These are phyloP conservation scores for Lasiodiplodia gonubiensis DNA, from an alignment of 2,329 filamentous ascomycete species.

Conservation along the genomic window DNA sequence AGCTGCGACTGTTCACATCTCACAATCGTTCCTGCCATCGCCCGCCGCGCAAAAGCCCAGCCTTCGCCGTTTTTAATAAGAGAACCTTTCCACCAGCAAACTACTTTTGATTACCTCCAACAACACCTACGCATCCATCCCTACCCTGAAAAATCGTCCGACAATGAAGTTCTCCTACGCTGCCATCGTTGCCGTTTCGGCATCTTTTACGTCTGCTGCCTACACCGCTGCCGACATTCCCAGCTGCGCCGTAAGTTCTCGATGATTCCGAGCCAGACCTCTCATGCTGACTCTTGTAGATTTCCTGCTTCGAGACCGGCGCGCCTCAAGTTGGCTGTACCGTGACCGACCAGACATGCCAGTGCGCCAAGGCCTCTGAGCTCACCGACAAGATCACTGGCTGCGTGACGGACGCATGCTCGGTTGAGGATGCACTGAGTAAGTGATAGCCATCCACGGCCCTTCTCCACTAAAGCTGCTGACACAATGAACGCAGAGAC, in stretches of 20 bases:
- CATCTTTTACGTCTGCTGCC: constrained; percentile 21
- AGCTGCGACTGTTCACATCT: constrained; percentile 8
- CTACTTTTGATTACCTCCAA: background rate
- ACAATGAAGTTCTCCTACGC: constrained; percentile 20
- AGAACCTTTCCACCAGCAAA: background rate
- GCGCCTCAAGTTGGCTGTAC: constrained; percentile 56
- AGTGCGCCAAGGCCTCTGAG: constrained; percentile 53
- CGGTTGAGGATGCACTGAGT: constrained; percentile 46
- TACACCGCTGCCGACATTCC: constrained; percentile 35
- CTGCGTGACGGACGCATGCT: constrained; percentile 49
- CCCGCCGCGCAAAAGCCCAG: background rate
- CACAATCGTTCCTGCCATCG: constrained; percentile 8
- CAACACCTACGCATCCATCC: background rate
- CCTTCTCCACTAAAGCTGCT: background rate
- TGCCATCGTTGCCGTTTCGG: constrained; percentile 15
- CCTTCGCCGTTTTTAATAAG: background rate
- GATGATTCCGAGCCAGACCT: background rate
- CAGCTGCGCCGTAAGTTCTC: constrained; percentile 42
- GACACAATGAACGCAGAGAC: constrained; percentile 12
- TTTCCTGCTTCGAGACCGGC: constrained; percentile 56
- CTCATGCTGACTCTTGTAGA: constrained; percentile 37
- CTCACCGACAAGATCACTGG: constrained; percentile 48
- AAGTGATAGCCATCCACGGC: constrained; percentile 33
- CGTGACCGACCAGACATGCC: constrained; percentile 56
- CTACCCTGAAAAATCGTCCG: background rate